Conservation (phyloP, 345 rosid species). For the Pugionium dolabratum region DNA sequence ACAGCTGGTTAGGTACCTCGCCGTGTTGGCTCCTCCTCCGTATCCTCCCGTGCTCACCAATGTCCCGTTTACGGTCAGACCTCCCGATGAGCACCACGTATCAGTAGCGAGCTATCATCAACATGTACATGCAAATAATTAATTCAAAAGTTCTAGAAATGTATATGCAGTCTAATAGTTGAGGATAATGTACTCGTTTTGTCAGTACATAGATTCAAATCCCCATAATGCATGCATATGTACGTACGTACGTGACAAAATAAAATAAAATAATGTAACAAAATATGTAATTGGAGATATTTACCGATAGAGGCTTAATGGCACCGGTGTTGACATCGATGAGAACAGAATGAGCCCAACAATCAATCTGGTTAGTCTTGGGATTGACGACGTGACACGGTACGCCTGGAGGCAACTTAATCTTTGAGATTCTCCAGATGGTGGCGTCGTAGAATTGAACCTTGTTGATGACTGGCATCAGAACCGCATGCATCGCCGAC, state of each 20-base stretch:
- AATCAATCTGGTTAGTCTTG: constrained; percentile 48
- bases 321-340: constrained; percentile 49
- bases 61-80: constrained; percentile 62
- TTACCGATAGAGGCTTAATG: constrained; percentile 56
- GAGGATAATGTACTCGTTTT: too few species aligned
- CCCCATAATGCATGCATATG: too few species aligned
- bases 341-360: constrained; percentile 69
- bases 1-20: constrained; percentile 50
- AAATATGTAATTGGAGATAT: neutral
- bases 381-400: constrained; percentile 48
- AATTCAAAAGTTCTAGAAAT: constrained; percentile 4
- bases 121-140: constrained; percentile 22
- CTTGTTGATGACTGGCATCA: constrained; percentile 62
- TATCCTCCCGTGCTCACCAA: constrained; percentile 80
- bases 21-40: constrained; percentile 63
- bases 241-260: too few species aligned
- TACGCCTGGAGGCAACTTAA: constrained; percentile 43
- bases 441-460: constrained; percentile 78
- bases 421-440: constrained; percentile 54
- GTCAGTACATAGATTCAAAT: too few species aligned
- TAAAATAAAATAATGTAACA: neutral
- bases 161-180: too few species aligned
- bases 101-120: constrained; percentile 59
- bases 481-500: constrained; percentile 77
- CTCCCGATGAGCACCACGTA: constrained; percentile 99